These are phyloP conservation scores for Pyrus bretschneideri DNA, from an alignment of 306 rosid genomes.

Conservation along the genomic window DNA sequence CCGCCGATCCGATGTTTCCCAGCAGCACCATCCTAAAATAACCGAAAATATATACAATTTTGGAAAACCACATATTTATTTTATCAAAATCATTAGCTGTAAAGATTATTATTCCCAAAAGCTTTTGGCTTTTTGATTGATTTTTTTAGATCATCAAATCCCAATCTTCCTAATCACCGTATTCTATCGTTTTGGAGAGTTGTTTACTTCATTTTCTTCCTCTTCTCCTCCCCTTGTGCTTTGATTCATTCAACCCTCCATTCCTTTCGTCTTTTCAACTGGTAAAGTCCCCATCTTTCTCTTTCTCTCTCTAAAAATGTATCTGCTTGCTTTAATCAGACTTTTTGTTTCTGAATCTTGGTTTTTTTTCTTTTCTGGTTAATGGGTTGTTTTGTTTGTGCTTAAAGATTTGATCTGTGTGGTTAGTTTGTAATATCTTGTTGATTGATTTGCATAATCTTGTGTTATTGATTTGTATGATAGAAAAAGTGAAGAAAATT, in stretches of 20 bases:
- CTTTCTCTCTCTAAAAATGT: background rate
- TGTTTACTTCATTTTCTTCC: background rate
- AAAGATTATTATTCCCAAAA: background rate
- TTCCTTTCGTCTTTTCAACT: background rate
- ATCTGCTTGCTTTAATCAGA: background rate
- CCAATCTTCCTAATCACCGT: background rate
- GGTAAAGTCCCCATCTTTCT: constrained; percentile 18
- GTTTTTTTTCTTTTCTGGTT: background rate
- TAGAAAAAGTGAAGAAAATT: background rate
- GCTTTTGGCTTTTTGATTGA: background rate
- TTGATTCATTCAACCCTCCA: background rate
- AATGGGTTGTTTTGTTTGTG: background rate
- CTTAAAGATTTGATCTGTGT: constrained; percentile 10
- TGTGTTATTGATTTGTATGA: background rate
- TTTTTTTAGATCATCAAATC: background rate
- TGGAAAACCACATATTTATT: background rate
- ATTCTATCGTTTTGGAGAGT: background rate
- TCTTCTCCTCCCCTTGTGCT: background rate
- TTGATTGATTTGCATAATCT: background rate
- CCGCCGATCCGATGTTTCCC: constrained; percentile 78
- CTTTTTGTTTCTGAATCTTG: background rate
- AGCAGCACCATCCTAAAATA: constrained; percentile 61
- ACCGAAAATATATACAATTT: constrained; percentile 17
- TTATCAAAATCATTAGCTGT: constrained; percentile 7
- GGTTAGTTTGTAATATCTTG: background rate